Conservation (phyloP, 2,329 filamentous ascomycete species). For the Verticillium nonalfalfae region DNA sequence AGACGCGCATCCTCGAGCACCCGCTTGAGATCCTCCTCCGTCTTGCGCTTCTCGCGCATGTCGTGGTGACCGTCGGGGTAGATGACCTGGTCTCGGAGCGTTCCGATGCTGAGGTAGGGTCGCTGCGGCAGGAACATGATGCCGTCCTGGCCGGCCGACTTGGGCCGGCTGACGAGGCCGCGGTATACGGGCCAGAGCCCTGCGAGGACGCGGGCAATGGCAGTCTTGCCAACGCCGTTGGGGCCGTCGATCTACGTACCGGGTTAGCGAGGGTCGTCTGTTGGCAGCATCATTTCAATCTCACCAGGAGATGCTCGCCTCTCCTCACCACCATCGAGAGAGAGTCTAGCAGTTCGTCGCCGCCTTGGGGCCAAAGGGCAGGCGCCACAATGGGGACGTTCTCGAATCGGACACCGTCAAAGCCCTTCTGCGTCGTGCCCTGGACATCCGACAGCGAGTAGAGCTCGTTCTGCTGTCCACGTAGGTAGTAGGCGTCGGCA, state of each 20-base stretch:
- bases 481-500: slow-evolving; percentile 76
- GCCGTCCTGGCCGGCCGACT: slow-evolving; percentile 73
- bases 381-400: slow-evolving; percentile 91
- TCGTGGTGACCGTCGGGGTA: slow-evolving; percentile 94
- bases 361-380: slow-evolving; percentile 78
- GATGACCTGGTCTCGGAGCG: slow-evolving; percentile 92
- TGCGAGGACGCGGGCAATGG: slow-evolving; percentile 79
- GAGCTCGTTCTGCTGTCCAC: slow-evolving; percentile 65
- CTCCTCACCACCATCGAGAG: slow-evolving; percentile 84
- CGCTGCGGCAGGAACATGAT: slow-evolving; percentile 98
- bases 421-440: slow-evolving; percentile 89
- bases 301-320: slow-evolving; percentile 78
- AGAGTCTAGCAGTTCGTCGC: slow-evolving; percentile 84
- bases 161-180: slow-evolving; percentile 82
- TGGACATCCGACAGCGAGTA: slow-evolving; percentile 89
- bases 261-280: slow-evolving; percentile 6
- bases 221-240: slow-evolving; percentile 90
- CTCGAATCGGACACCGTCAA: slow-evolving; percentile 89
- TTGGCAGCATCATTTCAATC: slow-evolving; percentile 11
- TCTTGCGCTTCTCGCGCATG: slow-evolving; percentile 76
- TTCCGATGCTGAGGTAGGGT: slow-evolving; percentile 87
- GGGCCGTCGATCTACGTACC: slow-evolving; percentile 68
- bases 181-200: slow-evolving; percentile 96
- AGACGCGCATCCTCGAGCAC: slow-evolving; percentile 79
- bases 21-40: slow-evolving; percentile 69